Evolutionary conservation across 2,329 filamentous ascomycete genomes (phyloP).

Genomic region (Myriosclerotinia duriaeana): DNA sequence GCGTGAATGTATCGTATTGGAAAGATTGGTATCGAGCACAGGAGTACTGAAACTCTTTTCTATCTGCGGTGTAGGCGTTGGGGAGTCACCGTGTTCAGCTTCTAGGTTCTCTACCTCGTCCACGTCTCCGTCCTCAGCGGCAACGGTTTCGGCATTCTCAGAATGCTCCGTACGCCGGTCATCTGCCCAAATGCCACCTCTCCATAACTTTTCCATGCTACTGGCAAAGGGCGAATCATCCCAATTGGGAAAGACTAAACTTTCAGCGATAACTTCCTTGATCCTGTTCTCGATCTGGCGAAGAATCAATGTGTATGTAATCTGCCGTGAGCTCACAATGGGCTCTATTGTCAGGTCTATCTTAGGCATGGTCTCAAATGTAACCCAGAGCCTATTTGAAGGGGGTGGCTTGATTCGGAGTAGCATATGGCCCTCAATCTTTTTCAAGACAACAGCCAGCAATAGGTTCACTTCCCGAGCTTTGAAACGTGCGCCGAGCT

Average conservation of each 20-base stretch:
- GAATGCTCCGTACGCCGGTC: constrained; percentile 50
- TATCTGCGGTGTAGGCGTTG: constrained; percentile 44
- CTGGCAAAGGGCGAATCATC: constrained; percentile 91
- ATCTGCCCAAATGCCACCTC: constrained; percentile 77
- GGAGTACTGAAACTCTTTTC: constrained; percentile 59
- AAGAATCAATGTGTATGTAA: constrained; percentile 89
- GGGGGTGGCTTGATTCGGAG: constrained; percentile 91
- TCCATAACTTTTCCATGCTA: constrained; percentile 72
- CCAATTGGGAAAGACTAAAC: constrained; percentile 90
- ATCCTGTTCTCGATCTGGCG: constrained; percentile 93
- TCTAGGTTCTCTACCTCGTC: constrained; percentile 43
- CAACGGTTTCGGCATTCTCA: constrained; percentile 43
- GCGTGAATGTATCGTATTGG: constrained; percentile 52
- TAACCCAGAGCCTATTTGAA: constrained; percentile 94
- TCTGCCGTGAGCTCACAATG: constrained; percentile 90
- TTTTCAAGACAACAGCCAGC: constrained; percentile 80
- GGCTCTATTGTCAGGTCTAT: constrained; percentile 94
- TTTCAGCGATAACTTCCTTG: constrained; percentile 90
- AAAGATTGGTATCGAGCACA: constrained; percentile 44
- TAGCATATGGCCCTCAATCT: constrained; percentile 79
- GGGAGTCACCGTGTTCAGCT: constrained; percentile 42
- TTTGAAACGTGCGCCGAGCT: constrained; percentile 85
- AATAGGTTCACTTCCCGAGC: constrained; percentile 85
- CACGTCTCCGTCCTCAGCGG: constrained; percentile 49
- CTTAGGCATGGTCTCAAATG: constrained; percentile 90